phyloP scores from a whole-genome alignment of 768 basidiomycete species.

The Phanerochaete carnosa region DNA sequence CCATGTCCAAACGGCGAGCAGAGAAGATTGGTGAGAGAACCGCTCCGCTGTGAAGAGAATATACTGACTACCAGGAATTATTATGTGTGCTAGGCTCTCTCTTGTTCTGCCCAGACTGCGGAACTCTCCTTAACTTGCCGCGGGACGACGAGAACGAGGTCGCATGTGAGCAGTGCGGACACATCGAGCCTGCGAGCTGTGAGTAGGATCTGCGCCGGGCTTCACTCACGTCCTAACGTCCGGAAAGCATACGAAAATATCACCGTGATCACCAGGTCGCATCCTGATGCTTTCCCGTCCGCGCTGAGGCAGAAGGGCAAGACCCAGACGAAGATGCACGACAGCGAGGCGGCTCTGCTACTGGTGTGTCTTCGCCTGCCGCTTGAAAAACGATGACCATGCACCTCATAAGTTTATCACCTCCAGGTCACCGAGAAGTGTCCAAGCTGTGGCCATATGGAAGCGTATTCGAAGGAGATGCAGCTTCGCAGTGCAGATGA shows the following conservation, averaged over 20 bases:
- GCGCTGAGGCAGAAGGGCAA: constrained; percentile 82
- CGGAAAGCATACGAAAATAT: constrained; percentile 84
- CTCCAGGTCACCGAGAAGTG: constrained; percentile 85
- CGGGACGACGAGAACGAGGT: constrained; percentile 70
- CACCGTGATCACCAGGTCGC: constrained; percentile 84
- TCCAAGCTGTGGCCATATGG: constrained; percentile 79
- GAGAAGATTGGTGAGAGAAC: constrained; percentile 45
- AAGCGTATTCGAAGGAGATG: constrained; percentile 86
- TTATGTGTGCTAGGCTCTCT: constrained; percentile 62
- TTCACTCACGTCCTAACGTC: not conserved
- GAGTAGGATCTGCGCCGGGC: constrained; percentile 30
- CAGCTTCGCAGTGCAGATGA: constrained; percentile 93
- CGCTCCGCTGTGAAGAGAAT: not conserved
- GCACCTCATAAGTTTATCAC: not conserved
- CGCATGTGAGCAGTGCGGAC: constrained; percentile 83
- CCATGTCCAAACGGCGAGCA: constrained; percentile 27
- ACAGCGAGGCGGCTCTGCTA: constrained; percentile 60
- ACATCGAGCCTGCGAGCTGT: constrained; percentile 88
- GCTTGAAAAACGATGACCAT: too few relatives aligned
- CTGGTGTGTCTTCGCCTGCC: constrained; percentile 38
- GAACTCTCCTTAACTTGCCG: constrained; percentile 84
- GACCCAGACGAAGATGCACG: constrained; percentile 81
- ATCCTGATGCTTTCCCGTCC: constrained; percentile 93
- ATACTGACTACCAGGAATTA: not conserved
- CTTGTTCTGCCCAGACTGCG: constrained; percentile 92